Base-by-base conservation (phyloP, 768 basidiomycete species). In the Mycena floridula region DNA sequence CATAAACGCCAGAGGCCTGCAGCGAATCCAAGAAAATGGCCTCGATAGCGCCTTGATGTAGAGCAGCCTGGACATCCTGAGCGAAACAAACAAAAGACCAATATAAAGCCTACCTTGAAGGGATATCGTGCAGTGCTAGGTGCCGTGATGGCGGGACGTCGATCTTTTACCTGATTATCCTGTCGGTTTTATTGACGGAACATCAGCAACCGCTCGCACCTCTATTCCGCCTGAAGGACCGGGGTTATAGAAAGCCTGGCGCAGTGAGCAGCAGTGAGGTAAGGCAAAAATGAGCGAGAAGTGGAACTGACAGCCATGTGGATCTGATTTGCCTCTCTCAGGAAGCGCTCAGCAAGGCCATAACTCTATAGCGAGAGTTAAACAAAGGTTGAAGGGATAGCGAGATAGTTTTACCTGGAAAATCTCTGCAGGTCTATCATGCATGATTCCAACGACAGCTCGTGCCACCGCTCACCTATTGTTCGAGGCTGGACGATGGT, bases 161-260 rank as follows among this genome's bases (percentile, higher is more conserved):
- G 76, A 37, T 80, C 76, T 7, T 77, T 79, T 13, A 81, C 67
- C 83, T 87, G 52, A 39, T n/a, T n/a, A n/a, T n/a, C n/a, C n/a
- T n/a, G n/a, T n/a, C n/a, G n/a, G n/a, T n/a, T n/a, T n/a, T n/a
- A n/a, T n/a, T n/a, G n/a, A n/a, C n/a, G n/a, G n/a, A n/a, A n/a
- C n/a, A n/a, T n/a, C n/a, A n/a, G n/a, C n/a, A n/a, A n/a, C n/a
- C n/a, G n/a, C 1, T 30, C 62, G 27, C 40, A 81, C 85, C 68
- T 81, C 72, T 26, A 89, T 84, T 3, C 73, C 80, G 12, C 82
- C 82, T 25, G 70, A 52, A 1, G 67, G 60, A 18, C 70, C 65
- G 3, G 86, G 85, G 51, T 86, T 83, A 54, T 88, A 89, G 58
- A 88, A 87, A 6, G 84, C 79, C 86, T 89, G 38, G 12, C 9